phyloP scores from a whole-genome alignment of 176 grass and related monocot genomes.

The Melocanna baccifera region DNA sequence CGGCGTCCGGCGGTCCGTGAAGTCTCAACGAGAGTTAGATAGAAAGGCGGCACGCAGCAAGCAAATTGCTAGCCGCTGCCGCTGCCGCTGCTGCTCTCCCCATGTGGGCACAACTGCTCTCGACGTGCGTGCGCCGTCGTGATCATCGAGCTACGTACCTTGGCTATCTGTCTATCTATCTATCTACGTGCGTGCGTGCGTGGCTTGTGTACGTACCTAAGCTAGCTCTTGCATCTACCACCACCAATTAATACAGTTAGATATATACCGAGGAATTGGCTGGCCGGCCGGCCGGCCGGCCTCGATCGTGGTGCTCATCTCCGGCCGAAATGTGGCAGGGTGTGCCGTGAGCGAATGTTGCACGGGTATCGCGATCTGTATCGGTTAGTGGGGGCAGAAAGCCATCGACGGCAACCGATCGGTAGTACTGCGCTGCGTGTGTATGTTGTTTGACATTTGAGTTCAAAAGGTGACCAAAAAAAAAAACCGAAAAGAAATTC shows the following conservation, averaged over 20 bases:
- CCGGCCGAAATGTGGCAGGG: neutral
- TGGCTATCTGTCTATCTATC: neutral
- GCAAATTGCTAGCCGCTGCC: neutral
- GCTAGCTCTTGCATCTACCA: neutral
- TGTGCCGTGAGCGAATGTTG: neutral
- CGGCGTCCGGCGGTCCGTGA: neutral
- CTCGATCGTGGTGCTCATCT: constrained; percentile 17
- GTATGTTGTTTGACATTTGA: constrained; percentile 37
- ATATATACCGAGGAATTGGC: constrained; percentile 15
- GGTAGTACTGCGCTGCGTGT: neutral
- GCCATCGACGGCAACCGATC: constrained; percentile 47
- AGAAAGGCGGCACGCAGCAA: neutral
- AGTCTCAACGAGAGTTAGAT: constrained; percentile 14
- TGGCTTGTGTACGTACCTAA: neutral
- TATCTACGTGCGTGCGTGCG: neutral
- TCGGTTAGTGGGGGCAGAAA: constrained; percentile 70
- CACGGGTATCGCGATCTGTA: constrained; percentile 28
- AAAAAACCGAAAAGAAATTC: neutral
- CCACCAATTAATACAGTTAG: neutral
- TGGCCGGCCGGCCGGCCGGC: neutral
- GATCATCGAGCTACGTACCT: neutral
- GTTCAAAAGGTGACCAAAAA: constrained; percentile 38
- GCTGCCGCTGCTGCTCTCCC: no score
- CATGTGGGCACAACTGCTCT: neutral
- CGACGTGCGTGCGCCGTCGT: neutral